Conservation (phyloP, 306 rosid genomes). For the Chamaecrista fasciculata region DNA sequence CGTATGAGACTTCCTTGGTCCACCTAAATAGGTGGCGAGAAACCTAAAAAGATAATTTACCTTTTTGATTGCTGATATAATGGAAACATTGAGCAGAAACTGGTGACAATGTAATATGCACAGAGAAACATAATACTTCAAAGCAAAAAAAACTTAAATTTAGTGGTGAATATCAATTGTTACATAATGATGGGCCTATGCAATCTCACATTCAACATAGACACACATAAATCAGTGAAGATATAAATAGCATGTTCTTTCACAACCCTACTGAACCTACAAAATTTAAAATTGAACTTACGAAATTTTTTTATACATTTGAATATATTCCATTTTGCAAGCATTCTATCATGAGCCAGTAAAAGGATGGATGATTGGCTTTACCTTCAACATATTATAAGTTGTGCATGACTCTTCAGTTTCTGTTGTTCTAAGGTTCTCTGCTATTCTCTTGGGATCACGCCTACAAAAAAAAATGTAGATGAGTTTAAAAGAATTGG, state of each 20-base stretch:
- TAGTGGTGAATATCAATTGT: not conserved
- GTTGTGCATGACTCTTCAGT: constrained; percentile 75
- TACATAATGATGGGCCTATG: no score
- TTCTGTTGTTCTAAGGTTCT: constrained; percentile 41
- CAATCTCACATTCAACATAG: not conserved
- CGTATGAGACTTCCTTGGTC: constrained; percentile 63
- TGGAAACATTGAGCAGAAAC: not conserved
- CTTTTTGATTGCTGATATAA: not conserved
- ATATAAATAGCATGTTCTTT: not conserved
- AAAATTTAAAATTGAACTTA: not conserved
- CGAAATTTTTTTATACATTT: not conserved
- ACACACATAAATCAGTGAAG: not conserved
- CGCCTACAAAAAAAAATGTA: constrained; percentile 39
- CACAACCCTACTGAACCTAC: not conserved
- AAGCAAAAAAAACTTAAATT: not conserved
- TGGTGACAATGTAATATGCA: not conserved
- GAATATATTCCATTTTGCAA: not conserved
- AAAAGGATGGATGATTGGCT: not conserved
- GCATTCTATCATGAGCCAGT: constrained; percentile 4
- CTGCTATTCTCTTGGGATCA: constrained; percentile 58
- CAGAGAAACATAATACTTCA: not conserved
- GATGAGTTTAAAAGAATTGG: not conserved
- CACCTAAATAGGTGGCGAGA: constrained; percentile 62
- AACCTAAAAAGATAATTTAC: constrained; percentile 44
- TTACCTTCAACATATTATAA: constrained; percentile 75